These are phyloP conservation scores for Kodamaea derodonti DNA, from an alignment of 1,139 yeast genomes.

Conservation along the genomic window DNA sequence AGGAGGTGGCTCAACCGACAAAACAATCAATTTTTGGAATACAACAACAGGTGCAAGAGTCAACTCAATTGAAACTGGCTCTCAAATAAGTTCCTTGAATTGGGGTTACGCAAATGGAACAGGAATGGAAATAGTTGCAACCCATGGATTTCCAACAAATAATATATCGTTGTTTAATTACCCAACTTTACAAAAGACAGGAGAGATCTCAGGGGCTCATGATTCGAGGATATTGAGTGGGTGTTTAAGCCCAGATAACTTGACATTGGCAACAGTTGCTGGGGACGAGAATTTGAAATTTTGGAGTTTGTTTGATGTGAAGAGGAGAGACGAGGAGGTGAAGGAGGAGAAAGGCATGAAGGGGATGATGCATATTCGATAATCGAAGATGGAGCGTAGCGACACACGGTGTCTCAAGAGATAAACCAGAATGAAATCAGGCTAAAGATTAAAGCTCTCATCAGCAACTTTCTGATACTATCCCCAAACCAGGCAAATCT, in stretches of 20 bases:
- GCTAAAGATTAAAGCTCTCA: too few relatives aligned
- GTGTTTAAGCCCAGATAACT: constrained; percentile 83
- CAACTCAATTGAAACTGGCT: constrained; percentile 85
- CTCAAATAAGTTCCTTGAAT: constrained; percentile 86
- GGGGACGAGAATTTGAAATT: constrained; percentile 96
- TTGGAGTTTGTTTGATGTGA: constrained; percentile 81
- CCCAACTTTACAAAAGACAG: constrained; percentile 83
- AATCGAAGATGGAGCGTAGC: too few relatives aligned
- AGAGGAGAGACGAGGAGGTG: constrained; percentile 28
- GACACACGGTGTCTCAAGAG: too few relatives aligned
- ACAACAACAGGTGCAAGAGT: constrained; percentile 85
- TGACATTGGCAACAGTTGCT: constrained; percentile 89
- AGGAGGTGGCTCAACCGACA: constrained; percentile 95
- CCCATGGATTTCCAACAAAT: constrained; percentile 92
- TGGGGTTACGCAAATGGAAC: constrained; percentile 82
- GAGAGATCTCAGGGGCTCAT: constrained; percentile 84
- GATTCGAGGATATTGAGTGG: constrained; percentile 85
- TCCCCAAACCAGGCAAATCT: too few relatives aligned
- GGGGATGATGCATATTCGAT: constrained; percentile 17
- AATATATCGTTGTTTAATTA: constrained; percentile 80
- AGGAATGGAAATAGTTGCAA: constrained; percentile 83
- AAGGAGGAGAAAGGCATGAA: constrained; percentile 14
- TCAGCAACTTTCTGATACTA: too few relatives aligned
- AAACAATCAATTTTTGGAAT: constrained; percentile 92
- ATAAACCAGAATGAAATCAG: too few relatives aligned